Evolutionary conservation across 2,329 filamentous ascomycete genomes (phyloP), one percentile per base, ranked within the genome.

Genomic region (Epichloe gansuensis): DNA sequence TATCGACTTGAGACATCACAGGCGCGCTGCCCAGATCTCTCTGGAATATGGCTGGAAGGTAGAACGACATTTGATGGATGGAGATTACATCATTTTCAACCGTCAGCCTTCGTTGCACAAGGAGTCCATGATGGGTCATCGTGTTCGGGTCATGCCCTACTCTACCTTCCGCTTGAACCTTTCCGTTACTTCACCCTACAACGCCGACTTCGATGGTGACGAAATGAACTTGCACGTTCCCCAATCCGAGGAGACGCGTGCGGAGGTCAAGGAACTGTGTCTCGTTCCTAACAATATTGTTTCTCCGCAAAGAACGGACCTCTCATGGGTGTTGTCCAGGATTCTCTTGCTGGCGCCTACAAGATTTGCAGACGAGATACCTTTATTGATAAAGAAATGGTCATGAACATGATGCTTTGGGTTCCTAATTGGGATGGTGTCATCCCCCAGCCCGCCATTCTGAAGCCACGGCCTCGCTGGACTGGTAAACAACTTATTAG

Each of bases 141-240:
- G 89, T 62, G 93, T 98, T 57, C 85, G 86, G 55, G 93, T 99
- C 56, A 97, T 98, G 91, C 93, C 93, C 3, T 98, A 95, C 69
- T 98, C 93, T 5, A 99, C 93, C 1, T 99, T 99, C 76, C 85
- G 93, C 58, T 80, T 99, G 46, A 99, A 99, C 65, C 71, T 98
- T 60, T 98, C 93, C 0, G 93, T 98, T 64, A 98, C 94, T 0
- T 95, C 91, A 31, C 93, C 93, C 0, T 99, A 99, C 77, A 99
- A 99, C 73, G 93, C 93, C 62, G 93, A 98, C 87, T 98, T 98
- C 72, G 93, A 98, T 65, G 93, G 93, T 72, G 93, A 98, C 68
- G 93, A 99, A 72, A 99, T 99, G 93, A 99, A 99, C 67, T 82
- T 99, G 73, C 93, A 99, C 79, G 94, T 98, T 50, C 94, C 93